phyloP scores from a whole-genome alignment of 2,329 filamentous ascomycete species.

The Paraphoma chrysanthemicola region DNA sequence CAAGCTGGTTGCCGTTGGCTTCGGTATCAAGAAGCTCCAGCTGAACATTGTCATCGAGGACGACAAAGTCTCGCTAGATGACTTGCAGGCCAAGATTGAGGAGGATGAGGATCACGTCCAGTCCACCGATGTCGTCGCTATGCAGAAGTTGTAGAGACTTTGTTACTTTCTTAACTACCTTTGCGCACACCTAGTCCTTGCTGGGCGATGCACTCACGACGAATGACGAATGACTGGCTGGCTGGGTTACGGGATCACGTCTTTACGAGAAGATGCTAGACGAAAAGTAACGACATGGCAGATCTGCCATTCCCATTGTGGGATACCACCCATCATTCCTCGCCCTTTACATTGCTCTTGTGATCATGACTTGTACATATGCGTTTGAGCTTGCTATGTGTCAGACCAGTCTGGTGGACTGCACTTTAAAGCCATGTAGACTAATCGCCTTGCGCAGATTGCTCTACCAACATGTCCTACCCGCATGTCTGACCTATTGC shows the following conservation, averaged over 20 bases:
- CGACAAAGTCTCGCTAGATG: constrained; percentile 87
- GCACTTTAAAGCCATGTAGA: no score
- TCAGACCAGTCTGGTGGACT: no score
- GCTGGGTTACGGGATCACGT: constrained; percentile 36
- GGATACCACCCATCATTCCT: constrained; percentile 12
- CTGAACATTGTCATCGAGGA: constrained; percentile 98
- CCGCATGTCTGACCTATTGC: neutral
- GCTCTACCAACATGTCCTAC: neutral
- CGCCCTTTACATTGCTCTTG: neutral
- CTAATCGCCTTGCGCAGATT: neutral
- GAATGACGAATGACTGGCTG: constrained; percentile 18
- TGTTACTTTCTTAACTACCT: neutral
- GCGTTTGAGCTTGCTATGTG: no score
- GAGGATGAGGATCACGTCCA: constrained; percentile 95
- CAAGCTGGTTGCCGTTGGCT: constrained; percentile 88
- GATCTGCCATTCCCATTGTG: constrained; percentile 25
- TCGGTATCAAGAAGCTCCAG: constrained; percentile 99
- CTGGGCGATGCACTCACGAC: constrained; percentile 28
- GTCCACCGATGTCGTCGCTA: constrained; percentile 83
- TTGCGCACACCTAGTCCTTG: constrained; percentile 6
- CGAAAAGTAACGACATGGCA: constrained; percentile 35
- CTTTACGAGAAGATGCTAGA: constrained; percentile 42
- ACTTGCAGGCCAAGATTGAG: constrained; percentile 86
- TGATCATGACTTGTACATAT: neutral
- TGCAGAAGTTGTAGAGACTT: constrained; percentile 50